Percentiles rank a stretch among this genome's conserved stretches.
These are phyloP conservation scores for Stemphylium lycopersici DNA, from an alignment of 2,329 filamentous ascomycete genomes.

Conservation along the genomic window DNA sequence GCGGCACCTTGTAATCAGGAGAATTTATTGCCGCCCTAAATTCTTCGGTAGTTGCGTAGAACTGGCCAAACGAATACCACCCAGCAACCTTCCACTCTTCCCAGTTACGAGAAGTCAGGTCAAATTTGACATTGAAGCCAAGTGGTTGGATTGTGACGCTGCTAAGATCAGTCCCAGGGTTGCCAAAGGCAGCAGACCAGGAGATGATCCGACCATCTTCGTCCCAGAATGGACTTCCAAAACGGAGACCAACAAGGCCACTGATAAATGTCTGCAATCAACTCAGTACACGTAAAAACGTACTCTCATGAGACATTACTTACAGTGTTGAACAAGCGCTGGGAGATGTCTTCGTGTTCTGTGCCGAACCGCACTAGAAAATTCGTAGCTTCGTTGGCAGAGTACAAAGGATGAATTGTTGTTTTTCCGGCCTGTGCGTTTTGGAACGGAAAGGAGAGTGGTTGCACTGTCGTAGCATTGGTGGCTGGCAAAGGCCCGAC, in stretches of 20 bases:
- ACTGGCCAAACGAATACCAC: slow-evolving; percentile 63
- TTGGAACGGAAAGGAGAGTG: slow-evolving; percentile 31
- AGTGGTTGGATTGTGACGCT: slow-evolving; percentile 55
- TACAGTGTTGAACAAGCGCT: slow-evolving; percentile 31
- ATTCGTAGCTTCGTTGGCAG: slow-evolving; percentile 8
- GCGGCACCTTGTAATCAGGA: slow-evolving; percentile 53
- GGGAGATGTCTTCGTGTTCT: slow-evolving; percentile 30
- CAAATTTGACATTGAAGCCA: slow-evolving; percentile 50
- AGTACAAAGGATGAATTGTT: slow-evolving; percentile 13
- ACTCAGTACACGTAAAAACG: background rate
- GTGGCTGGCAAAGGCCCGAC: slow-evolving; percentile 58
- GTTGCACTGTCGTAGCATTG: slow-evolving; percentile 43
- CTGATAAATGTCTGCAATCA: slow-evolving; percentile 20
- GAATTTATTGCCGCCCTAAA: slow-evolving; percentile 55
- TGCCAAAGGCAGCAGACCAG: slow-evolving; percentile 57
- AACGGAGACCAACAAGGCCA: slow-evolving; percentile 24
- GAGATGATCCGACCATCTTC: slow-evolving; percentile 52
- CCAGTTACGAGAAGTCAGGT: slow-evolving; percentile 60
- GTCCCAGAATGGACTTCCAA: slow-evolving; percentile 35
- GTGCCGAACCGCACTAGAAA: slow-evolving; percentile 14
- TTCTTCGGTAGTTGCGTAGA: slow-evolving; percentile 58
- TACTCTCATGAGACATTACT: slow-evolving; percentile 1
- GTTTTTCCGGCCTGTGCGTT: slow-evolving; percentile 23
- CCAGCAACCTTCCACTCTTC: slow-evolving; percentile 58
- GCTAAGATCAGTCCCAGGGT: slow-evolving; percentile 49